phyloP scores from a whole-genome alignment of 2,329 filamentous ascomycete genomes.

The Scopulariopsis brevicaulis region DNA sequence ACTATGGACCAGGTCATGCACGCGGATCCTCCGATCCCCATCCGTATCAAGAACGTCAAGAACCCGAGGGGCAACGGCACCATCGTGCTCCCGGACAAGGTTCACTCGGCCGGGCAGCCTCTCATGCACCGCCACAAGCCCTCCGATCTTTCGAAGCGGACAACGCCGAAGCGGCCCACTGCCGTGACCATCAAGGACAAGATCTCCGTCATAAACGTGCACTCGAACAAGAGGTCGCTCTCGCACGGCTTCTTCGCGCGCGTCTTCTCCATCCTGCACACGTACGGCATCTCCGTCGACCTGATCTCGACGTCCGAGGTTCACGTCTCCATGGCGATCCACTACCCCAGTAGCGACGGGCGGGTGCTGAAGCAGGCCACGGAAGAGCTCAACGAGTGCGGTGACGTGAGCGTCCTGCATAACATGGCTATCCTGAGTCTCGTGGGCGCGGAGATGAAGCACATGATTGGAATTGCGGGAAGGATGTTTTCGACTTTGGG shows the following conservation, averaged over 20 bases:
- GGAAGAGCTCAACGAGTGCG: conserved; percentile 65
- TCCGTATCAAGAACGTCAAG: conserved; percentile 88
- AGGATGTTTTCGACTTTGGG: conserved; percentile 92
- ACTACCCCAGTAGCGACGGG: conserved; percentile 58
- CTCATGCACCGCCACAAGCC: conserved; percentile 40
- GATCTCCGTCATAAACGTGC: conserved; percentile 94
- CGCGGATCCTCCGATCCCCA: conserved; percentile 66
- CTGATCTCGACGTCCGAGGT: conserved; percentile 95
- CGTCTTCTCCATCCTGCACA: conserved; percentile 85
- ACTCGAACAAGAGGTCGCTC: conserved; percentile 92
- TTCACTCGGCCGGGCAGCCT: conserved; percentile 30
- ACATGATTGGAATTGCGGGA: conserved; percentile 89
- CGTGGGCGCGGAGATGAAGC: conserved; percentile 93
- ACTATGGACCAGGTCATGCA: conserved; percentile 96
- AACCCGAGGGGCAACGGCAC: conserved; percentile 72
- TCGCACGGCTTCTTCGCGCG: conserved; percentile 93
- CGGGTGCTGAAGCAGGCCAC: conserved; percentile 57
- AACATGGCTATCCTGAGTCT: conserved; percentile 94
- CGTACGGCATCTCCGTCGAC: conserved; percentile 80
- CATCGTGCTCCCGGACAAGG: conserved; percentile 67
- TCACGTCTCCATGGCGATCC: conserved; percentile 93
- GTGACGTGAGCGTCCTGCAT: conserved; percentile 79
- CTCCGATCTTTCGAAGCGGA: conserved; percentile 32
- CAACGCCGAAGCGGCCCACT: conserved; percentile 60
- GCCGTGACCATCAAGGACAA: conserved; percentile 96